phyloP scores from a whole-genome alignment of 2,329 filamentous ascomycete genomes.

The Talaromyces atroroseus region DNA sequence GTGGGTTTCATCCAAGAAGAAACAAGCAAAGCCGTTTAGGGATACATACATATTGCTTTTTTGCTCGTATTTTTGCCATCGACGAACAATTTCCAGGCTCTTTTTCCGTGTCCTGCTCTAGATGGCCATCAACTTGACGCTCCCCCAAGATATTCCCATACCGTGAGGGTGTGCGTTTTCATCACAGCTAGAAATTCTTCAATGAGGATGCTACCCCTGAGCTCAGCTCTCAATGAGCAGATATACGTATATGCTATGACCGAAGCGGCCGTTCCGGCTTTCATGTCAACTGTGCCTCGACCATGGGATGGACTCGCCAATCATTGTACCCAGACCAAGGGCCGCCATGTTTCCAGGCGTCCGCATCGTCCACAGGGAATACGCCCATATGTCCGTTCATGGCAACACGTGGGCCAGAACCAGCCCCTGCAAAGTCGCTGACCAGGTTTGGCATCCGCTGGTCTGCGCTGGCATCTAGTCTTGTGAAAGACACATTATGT shows the following conservation, averaged over 20 bases:
- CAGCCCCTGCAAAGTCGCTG: slow-evolving; percentile 17
- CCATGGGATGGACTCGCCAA: slow-evolving; percentile 31
- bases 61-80: neutral
- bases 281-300: slow-evolving; percentile 41
- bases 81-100: neutral
- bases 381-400: slow-evolving; percentile 43
- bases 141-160: slow-evolving; percentile 2
- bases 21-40: neutral
- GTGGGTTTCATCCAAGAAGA: neutral
- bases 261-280: slow-evolving; percentile 37
- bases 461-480: slow-evolving; percentile 24
- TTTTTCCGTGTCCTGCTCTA: neutral
- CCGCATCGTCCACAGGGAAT: slow-evolving; percentile 31
- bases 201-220: too few species aligned
- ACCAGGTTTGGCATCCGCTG: slow-evolving; percentile 31
- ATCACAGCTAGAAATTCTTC: slow-evolving; percentile 6
- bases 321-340: slow-evolving; percentile 36
- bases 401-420: slow-evolving; percentile 28
- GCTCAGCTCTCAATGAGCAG: slow-evolving; percentile 17
- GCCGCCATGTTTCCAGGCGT: slow-evolving; percentile 28
- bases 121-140: neutral
- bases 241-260: slow-evolving; percentile 36
- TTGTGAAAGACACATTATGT: slow-evolving; percentile 19
- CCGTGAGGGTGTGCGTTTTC: slow-evolving; percentile 5
- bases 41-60: neutral